A percentile compares a stretch with the other conserved stretches of the same genome.
These are phyloP conservation scores for Epichloe baconii DNA, from an alignment of 2,329 filamentous ascomycete species.

Conservation along the genomic window DNA sequence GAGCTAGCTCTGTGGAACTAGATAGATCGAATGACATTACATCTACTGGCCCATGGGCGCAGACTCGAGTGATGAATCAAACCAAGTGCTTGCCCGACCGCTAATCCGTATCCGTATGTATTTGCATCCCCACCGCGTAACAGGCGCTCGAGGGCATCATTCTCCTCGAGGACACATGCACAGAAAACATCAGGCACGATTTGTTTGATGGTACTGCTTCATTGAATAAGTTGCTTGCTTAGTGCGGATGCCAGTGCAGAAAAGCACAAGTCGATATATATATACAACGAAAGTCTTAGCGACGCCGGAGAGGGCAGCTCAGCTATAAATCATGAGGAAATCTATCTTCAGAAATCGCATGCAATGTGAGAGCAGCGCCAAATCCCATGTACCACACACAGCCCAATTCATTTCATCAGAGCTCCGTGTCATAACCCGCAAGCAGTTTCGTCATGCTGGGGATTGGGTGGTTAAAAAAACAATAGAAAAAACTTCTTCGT, in stretches of 20 bases:
- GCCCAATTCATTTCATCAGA: not conserved
- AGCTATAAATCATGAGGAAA: not conserved
- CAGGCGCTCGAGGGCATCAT: too few relatives aligned
- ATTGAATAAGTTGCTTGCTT: not conserved
- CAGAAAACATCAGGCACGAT: too few relatives aligned
- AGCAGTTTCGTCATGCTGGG: conserved; percentile 3
- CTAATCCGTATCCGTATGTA: too few relatives aligned
- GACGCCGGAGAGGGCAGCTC: not conserved
- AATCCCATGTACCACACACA: not conserved
- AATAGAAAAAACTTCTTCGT: not conserved
- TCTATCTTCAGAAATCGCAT: not conserved
- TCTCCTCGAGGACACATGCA: too few relatives aligned
- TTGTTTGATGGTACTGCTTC: not conserved
- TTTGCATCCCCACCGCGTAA: too few relatives aligned
- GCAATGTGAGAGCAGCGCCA: not conserved
- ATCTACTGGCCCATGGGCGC: too few relatives aligned
- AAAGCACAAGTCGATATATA: conserved; percentile 2
- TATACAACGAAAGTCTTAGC: conserved; percentile 1
- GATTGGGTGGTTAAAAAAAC: not conserved
- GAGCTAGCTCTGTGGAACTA: too few relatives aligned
- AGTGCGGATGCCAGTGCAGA: not conserved
- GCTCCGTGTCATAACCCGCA: not conserved
- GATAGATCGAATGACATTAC: too few relatives aligned
- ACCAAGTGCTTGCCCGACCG: too few relatives aligned
- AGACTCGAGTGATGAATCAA: too few relatives aligned